Percentiles rank a stretch among this genome's conserved stretches.
phyloP scores from a whole-genome alignment of 495 filamentous ascomycete genomes.

The Copromyces sp. region DNA sequence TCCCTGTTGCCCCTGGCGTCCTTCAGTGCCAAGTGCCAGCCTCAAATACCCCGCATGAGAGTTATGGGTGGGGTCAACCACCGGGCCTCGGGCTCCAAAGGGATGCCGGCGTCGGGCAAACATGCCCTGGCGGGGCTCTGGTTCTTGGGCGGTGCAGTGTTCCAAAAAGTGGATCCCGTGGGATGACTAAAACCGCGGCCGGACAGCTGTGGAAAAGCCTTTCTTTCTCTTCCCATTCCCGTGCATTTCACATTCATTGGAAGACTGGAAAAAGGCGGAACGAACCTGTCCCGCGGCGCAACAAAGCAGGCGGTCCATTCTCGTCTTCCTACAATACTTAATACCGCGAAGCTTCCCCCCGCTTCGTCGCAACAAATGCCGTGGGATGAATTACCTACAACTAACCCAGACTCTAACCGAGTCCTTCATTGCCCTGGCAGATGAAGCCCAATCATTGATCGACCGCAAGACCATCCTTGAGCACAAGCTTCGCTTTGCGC shows the following conservation, averaged over 20 bases:
- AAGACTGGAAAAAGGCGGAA: not conserved
- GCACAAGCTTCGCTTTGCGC: constrained; percentile 47
- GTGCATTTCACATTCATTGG: not conserved
- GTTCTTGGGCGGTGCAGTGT: not conserved
- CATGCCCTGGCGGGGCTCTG: not conserved
- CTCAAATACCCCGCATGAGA: not conserved
- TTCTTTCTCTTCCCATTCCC: not conserved
- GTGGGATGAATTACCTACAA: constrained; percentile 32
- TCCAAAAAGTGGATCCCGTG: not conserved
- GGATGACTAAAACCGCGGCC: constrained; percentile 2
- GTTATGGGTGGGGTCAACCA: not conserved
- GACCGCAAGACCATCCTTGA: constrained; percentile 46
- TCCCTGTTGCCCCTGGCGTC: not conserved
- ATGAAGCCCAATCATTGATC: constrained; percentile 45
- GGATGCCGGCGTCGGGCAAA: not conserved
- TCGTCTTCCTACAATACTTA: not conserved
- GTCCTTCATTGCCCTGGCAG: constrained; percentile 56
- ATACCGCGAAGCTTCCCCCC: not conserved
- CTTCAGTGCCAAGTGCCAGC: not conserved
- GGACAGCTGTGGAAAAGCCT: not conserved
- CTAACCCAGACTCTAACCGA: constrained; percentile 40
- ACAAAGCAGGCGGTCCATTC: constrained; percentile 9
- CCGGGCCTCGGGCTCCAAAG: not conserved
- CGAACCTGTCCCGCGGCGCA: not conserved
- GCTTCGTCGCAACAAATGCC: constrained; percentile 6